Conservation (phyloP, 208 protist species). For the Endotrypanum monterogeii region DNA sequence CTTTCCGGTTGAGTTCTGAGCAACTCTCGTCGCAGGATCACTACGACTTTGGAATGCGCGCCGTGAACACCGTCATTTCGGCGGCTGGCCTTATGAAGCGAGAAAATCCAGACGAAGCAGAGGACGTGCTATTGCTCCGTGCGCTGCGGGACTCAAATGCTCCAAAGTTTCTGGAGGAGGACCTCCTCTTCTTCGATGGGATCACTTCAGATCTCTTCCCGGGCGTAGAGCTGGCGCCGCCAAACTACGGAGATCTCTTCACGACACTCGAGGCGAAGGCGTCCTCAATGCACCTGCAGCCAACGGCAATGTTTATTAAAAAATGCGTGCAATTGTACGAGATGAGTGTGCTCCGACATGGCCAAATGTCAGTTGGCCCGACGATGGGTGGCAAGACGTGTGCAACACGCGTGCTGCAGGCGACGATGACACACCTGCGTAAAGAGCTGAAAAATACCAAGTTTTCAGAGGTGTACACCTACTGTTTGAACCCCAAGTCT, state of each 20-base stretch:
- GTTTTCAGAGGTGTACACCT: slow-evolving; percentile 87
- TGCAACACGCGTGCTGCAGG: slow-evolving; percentile 82
- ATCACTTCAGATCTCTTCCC: slow-evolving; percentile 98
- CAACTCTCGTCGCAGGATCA: slow-evolving; percentile 98
- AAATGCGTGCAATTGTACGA: slow-evolving; percentile 98
- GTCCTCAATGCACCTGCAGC: slow-evolving; percentile 86
- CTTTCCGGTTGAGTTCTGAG: slow-evolving; percentile 97
- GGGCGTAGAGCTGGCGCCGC: slow-evolving; percentile 83
- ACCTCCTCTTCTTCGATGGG: slow-evolving; percentile 94
- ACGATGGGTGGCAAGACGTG: slow-evolving; percentile 96
- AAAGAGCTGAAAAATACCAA: slow-evolving; percentile 67
- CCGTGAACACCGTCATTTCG: slow-evolving; percentile 98
- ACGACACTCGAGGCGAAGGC: slow-evolving; percentile 70
- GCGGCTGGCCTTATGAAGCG: slow-evolving; percentile 96
- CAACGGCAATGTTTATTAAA: slow-evolving; percentile 93
- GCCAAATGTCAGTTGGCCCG: slow-evolving; percentile 97
- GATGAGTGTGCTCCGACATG: slow-evolving; percentile 97
- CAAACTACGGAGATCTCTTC: slow-evolving; percentile 94
- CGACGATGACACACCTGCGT: slow-evolving; percentile 85
- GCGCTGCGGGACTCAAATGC: slow-evolving; percentile 97
- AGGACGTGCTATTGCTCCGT: slow-evolving; percentile 95
- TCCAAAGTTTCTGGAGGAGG: slow-evolving; percentile 97
- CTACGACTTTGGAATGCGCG: slow-evolving; percentile 99
- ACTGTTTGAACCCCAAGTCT: slow-evolving; percentile 96
- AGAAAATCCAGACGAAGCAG: slow-evolving; percentile 91